These are phyloP conservation scores for Boletus reticulatus DNA, from an alignment of 768 basidiomycete genomes.

Conservation along the genomic window DNA sequence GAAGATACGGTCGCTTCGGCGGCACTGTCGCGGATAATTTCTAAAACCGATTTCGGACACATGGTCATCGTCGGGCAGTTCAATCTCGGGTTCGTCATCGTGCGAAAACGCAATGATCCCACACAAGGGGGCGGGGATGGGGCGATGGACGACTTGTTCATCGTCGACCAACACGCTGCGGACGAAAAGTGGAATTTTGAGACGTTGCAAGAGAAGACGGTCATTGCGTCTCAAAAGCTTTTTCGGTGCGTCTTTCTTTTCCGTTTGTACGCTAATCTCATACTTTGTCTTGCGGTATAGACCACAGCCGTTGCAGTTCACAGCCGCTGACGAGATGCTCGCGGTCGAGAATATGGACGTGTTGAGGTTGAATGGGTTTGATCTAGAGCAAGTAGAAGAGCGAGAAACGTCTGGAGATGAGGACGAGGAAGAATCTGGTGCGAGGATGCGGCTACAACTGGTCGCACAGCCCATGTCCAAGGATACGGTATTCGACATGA, in stretches of 20 bases:
- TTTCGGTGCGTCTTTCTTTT: conserved; percentile 55
- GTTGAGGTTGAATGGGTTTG: conserved; percentile 86
- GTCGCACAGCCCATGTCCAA: conserved; percentile 90
- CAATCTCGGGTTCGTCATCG: conserved; percentile 92
- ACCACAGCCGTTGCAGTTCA: conserved; percentile 73
- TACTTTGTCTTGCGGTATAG: conserved; percentile 37
- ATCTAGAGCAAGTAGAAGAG: conserved; percentile 59
- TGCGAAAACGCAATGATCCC: conserved; percentile 49
- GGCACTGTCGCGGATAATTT: conserved; percentile 79
- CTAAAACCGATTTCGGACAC: conserved; percentile 75
- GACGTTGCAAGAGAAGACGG: conserved; percentile 85
- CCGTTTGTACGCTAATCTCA: background rate
- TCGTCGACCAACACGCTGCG: conserved; percentile 95
- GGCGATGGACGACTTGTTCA: conserved; percentile 84
- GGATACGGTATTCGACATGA: conserved; percentile 83
- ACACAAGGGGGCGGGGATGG: background rate
- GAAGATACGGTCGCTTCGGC: conserved; percentile 57
- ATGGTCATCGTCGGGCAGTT: conserved; percentile 95
- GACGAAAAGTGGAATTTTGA: conserved; percentile 99
- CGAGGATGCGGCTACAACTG: conserved; percentile 50
- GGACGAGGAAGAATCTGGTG: background rate
- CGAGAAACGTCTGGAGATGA: background rate
- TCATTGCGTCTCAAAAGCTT: conserved; percentile 82
- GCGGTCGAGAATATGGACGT: conserved; percentile 87
- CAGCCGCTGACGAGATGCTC: conserved; percentile 85